phyloP scores from a whole-genome alignment of 192 early-diverging fungal species.

The Oehlia diaphana region DNA sequence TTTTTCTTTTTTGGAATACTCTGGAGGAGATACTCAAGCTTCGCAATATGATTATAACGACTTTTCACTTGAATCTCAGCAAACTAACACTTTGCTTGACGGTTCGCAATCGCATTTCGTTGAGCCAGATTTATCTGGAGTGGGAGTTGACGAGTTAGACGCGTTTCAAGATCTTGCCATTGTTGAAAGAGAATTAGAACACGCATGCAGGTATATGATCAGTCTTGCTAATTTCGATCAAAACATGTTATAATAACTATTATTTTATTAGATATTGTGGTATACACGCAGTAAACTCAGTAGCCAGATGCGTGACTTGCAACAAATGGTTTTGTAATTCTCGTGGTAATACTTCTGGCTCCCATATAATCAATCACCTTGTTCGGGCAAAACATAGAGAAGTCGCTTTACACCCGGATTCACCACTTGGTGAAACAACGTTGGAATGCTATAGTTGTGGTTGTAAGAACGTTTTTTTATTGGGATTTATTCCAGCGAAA shows the following conservation, averaged over 20 bases:
- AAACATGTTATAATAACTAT: neutral
- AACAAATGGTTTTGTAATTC: constrained; percentile 98
- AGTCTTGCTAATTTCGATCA: neutral
- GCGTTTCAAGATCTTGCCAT: constrained; percentile 49
- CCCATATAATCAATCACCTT: constrained; percentile 95
- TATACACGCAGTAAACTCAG: constrained; percentile 81
- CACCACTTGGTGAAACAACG: constrained; percentile 88
- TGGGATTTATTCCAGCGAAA: constrained; percentile 99
- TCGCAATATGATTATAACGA: constrained; percentile 70
- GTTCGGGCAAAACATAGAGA: constrained; percentile 94
- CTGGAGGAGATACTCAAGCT: constrained; percentile 59
- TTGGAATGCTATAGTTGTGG: constrained; percentile 99
- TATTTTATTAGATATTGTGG: constrained; percentile 77
- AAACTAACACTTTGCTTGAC: constrained; percentile 41
- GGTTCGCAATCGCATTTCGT: constrained; percentile 33
- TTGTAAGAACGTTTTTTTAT: constrained; percentile 88
- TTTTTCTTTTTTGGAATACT: constrained; percentile 58
- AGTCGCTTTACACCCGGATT: constrained; percentile 89
- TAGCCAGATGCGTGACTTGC: constrained; percentile 92
- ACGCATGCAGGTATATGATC: constrained; percentile 65
- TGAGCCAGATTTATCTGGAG: constrained; percentile 53
- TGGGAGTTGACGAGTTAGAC: constrained; percentile 52
- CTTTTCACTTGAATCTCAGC: constrained; percentile 44
- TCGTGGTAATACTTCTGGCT: constrained; percentile 83
- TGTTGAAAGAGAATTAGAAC: constrained; percentile 59